Evolutionary conservation across 352 stramenopile genomes (phyloP).

Genomic region (Phytophthora fragariae): DNA sequence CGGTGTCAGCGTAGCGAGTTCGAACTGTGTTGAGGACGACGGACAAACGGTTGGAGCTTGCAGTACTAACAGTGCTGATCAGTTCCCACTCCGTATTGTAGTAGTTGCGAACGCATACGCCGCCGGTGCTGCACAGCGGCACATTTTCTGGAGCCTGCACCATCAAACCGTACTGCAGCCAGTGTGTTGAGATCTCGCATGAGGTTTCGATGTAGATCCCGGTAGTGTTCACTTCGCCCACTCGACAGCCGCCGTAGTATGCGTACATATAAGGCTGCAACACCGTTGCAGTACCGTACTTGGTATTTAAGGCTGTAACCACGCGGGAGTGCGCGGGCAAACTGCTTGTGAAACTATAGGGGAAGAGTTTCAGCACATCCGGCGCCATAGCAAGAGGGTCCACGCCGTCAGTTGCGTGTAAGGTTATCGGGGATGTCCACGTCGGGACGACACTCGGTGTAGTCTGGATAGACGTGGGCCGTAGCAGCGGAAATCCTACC

Average conservation of each 20-base stretch:
- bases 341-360: constrained; percentile 22
- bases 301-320: not conserved
- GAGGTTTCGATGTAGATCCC: constrained; percentile 20
- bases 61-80: not conserved
- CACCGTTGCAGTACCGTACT: constrained; percentile 6
- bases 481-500: constrained; percentile 14
- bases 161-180: constrained; percentile 22
- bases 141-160: constrained; percentile 21
- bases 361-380: constrained; percentile 9
- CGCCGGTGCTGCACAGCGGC: constrained; percentile 9
- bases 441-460: too few relatives aligned
- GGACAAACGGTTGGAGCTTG: not conserved
- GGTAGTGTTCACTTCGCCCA: constrained; percentile 9
- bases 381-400: too few relatives aligned
- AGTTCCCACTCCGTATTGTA: constrained; percentile 23
- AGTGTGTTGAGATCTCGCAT: constrained; percentile 1
- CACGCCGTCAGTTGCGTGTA: too few relatives aligned
- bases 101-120: constrained; percentile 25
- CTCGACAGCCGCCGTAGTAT: constrained; percentile 26
- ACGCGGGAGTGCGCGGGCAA: not conserved
- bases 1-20: constrained; percentile 16
- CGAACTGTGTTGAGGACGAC: constrained; percentile 16
- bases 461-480: constrained; percentile 22
- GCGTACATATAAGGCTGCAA: constrained; percentile 11
- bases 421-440: too few relatives aligned